Conservation (phyloP, 768 basidiomycete genomes). For the Tephrocybe sp. region DNA sequence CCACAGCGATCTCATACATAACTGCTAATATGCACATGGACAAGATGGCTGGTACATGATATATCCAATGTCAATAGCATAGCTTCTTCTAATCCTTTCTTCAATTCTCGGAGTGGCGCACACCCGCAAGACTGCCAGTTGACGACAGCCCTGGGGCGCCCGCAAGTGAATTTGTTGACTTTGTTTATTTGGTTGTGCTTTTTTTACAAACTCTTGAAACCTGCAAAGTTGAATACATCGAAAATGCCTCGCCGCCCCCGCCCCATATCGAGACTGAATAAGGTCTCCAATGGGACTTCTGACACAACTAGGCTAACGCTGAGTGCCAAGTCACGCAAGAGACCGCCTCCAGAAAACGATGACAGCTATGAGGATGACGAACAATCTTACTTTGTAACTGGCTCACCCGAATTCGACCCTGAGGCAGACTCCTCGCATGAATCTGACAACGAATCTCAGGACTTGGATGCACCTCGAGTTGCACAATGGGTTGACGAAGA, state of each 20-base stretch:
- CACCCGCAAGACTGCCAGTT: too few relatives aligned
- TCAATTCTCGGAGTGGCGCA: too few relatives aligned
- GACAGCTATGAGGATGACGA: slow-evolving; percentile 9
- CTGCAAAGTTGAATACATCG: background rate
- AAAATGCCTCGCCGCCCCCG: slow-evolving; percentile 40
- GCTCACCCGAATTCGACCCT: slow-evolving; percentile 21
- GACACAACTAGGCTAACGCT: slow-evolving; percentile 2
- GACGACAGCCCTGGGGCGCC: too few relatives aligned
- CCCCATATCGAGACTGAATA: slow-evolving; percentile 27
- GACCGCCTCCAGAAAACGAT: slow-evolving; percentile 1
- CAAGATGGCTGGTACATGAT: too few relatives aligned
- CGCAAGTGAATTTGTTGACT: too few relatives aligned
- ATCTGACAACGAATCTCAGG: slow-evolving; percentile 27
- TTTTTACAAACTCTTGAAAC: background rate
- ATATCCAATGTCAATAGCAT: too few relatives aligned
- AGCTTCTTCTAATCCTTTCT: too few relatives aligned
- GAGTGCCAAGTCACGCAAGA: slow-evolving; percentile 15
- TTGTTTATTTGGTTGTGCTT: background rate
- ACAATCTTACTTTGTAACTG: slow-evolving; percentile 9
- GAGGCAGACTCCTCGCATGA: slow-evolving; percentile 20
- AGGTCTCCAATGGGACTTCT: slow-evolving; percentile 1
- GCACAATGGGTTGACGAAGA: slow-evolving; percentile 63
- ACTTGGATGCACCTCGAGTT: slow-evolving; percentile 55
- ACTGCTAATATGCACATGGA: too few relatives aligned
- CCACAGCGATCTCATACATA: too few relatives aligned